Percentiles rank a stretch among this genome's conserved stretches.
These are phyloP conservation scores for Eucalyptus cloeziana DNA, from an alignment of 345 rosid genomes.

Conservation along the genomic window DNA sequence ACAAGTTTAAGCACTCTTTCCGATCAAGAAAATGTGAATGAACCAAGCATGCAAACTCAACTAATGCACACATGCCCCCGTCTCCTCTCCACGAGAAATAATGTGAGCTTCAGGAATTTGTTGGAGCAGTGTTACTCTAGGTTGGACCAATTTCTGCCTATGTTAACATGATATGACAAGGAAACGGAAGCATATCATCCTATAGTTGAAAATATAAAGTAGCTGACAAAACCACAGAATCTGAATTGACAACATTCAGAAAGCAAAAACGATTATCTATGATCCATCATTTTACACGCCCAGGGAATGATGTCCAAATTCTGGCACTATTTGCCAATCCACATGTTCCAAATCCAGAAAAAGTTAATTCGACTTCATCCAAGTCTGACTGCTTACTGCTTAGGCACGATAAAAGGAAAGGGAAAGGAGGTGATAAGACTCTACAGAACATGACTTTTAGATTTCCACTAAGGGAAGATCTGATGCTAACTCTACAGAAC, in stretches of 20 bases:
- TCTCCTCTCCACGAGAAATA: not conserved
- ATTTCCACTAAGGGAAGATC: not conserved
- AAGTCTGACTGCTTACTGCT: not conserved
- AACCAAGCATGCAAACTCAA: not conserved
- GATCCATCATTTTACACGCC: not conserved
- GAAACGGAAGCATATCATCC: not conserved
- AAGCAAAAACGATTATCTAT: not conserved
- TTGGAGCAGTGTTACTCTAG: not conserved
- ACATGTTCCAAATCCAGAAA: not conserved
- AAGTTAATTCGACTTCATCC: not conserved
- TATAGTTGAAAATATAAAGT: not conserved
- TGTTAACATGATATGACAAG: not conserved
- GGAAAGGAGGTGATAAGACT: not conserved
- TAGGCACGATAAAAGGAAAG: not conserved
- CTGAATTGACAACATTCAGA: not conserved
- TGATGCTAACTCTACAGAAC: not conserved
- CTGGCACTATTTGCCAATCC: not conserved
- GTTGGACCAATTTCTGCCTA: not conserved
- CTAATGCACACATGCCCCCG: not conserved
- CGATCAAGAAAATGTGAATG: not conserved
- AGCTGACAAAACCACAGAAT: not conserved
- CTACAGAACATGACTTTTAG: not conserved
- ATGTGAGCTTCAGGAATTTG: not conserved
- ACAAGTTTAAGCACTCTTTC: not conserved
- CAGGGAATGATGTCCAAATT: not conserved